phyloP scores from a whole-genome alignment of 108 stramenopile genomes.

The Nannochloropsis granulata region DNA sequence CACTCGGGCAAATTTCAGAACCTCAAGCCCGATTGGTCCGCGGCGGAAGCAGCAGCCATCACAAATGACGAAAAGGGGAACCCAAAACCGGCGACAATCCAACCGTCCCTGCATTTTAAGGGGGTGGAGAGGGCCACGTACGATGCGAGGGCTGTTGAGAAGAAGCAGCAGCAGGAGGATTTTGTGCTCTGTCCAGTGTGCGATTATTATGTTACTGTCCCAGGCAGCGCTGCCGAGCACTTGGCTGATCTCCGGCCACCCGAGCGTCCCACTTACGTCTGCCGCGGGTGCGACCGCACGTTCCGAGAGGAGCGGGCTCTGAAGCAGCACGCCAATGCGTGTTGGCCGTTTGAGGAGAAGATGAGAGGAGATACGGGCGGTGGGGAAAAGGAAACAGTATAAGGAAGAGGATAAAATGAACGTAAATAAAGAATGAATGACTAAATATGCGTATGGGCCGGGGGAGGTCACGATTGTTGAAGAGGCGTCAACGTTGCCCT shows the following conservation, averaged over 20 bases:
- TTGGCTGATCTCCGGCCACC: constrained; percentile 19
- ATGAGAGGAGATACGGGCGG: no score
- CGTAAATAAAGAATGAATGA: no score
- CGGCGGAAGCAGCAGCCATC: background rate
- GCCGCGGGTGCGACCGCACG: background rate
- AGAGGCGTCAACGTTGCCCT: no score
- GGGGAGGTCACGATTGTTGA: no score
- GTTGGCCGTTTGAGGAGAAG: background rate
- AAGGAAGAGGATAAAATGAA: no score
- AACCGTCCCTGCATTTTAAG: background rate
- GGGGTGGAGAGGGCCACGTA: background rate
- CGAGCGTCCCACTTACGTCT: background rate
- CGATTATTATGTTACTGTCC: constrained; percentile 1
- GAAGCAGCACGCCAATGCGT: constrained; percentile 8
- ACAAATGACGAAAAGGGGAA: background rate
- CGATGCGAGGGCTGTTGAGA: background rate
- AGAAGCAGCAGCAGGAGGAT: background rate
- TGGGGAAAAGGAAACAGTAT: no score
- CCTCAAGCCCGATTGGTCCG: constrained; percentile 26
- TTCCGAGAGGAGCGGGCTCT: constrained; percentile 19
- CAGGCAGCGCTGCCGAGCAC: background rate
- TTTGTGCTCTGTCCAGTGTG: constrained; percentile 4
- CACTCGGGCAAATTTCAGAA: constrained; percentile 5
- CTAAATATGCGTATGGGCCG: no score
- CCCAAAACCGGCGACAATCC: background rate